These are phyloP conservation scores for Aspergillus sclerotioniger DNA, from an alignment of 495 filamentous ascomycete species.

Conservation along the genomic window DNA sequence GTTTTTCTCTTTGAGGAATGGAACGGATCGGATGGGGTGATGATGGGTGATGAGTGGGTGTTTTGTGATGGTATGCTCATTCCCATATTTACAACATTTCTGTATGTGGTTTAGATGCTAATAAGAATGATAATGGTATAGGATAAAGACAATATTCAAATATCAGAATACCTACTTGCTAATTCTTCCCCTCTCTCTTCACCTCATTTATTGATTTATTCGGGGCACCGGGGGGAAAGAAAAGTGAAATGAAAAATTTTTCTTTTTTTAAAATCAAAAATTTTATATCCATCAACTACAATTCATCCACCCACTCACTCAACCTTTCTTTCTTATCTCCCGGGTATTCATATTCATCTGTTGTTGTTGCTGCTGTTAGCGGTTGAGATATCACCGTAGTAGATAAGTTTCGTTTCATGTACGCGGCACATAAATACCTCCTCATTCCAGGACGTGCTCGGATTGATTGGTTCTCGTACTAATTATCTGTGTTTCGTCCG, in stretches of 20 bases:
- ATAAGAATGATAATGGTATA: too few relatives aligned
- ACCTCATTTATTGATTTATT: too few relatives aligned
- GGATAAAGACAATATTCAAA: too few relatives aligned
- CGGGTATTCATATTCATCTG: too few relatives aligned
- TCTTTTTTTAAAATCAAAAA: not conserved
- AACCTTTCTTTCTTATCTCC: not conserved
- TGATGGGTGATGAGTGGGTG: not conserved
- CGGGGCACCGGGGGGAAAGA: conserved; percentile 3
- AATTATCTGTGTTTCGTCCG: conserved; percentile 28
- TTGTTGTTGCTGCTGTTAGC: too few relatives aligned
- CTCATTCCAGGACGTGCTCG: conserved; percentile 33
- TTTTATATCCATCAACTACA: conserved; percentile 10
- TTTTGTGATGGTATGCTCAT: too few relatives aligned
- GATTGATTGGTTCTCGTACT: conserved; percentile 19
- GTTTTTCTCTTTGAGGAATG: conserved; percentile 9
- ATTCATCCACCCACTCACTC: not conserved
- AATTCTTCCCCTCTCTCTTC: not conserved
- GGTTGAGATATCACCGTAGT: not conserved
- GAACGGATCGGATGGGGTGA: too few relatives aligned
- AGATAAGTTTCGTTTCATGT: not conserved
- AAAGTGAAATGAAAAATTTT: conserved; percentile 13
- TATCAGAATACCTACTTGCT: not conserved
- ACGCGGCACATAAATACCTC: conserved; percentile 44
- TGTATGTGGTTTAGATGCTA: too few relatives aligned
- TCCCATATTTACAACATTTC: too few relatives aligned